Percentiles rank a stretch among this genome's conserved stretches.
Conservation (phyloP, 345 rosid species). For the Eucalyptus viminalis region DNA sequence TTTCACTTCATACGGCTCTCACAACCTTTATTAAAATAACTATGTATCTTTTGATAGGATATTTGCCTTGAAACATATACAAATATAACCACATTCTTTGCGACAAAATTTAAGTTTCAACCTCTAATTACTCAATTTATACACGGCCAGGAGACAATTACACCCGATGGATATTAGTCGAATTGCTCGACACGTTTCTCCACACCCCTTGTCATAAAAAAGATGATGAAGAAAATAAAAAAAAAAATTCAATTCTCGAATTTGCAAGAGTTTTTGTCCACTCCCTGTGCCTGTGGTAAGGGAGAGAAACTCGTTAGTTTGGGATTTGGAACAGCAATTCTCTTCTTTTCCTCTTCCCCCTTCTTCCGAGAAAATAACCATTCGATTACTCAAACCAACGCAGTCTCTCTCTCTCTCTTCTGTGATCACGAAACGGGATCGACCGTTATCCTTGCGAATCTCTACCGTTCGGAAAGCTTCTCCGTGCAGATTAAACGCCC, state of each 20-base stretch:
- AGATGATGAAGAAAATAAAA: too few species aligned
- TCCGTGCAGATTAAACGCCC: too few species aligned
- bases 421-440: too few species aligned
- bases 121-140: too few species aligned
- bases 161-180: not conserved
- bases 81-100: not conserved
- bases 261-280: not conserved
- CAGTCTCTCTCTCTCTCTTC: too few species aligned
- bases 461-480: too few species aligned
- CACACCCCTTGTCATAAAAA: not conserved
- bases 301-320: not conserved
- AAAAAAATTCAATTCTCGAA: not conserved
- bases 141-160: not conserved
- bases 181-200: fast-evolving
- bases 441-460: too few species aligned
- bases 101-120: too few species aligned
- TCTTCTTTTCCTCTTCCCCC: not conserved
- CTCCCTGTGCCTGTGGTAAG: not conserved
- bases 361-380: too few species aligned
- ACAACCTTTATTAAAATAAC: not conserved
- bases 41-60: not conserved
- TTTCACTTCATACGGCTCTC: fast-evolving
- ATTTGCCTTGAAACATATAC: not conserved
- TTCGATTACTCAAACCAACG: too few species aligned
- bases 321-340: not conserved